These are phyloP conservation scores for Sugiyamaella mastotermitis DNA, from an alignment of 805 yeast genomes.

Conservation along the genomic window DNA sequence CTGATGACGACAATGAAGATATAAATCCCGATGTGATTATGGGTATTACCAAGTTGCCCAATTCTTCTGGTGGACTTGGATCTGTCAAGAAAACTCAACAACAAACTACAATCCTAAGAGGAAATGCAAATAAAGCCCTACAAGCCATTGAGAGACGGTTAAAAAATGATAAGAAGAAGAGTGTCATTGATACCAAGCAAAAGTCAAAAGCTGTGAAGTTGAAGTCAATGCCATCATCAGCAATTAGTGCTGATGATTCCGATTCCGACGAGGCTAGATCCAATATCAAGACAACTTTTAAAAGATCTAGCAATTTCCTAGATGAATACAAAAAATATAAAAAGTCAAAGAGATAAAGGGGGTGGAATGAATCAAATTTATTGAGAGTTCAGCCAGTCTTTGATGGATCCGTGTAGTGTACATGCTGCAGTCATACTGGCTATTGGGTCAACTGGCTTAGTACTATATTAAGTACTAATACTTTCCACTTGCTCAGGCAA, in stretches of 20 bases:
- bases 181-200: not conserved
- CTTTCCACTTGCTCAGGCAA: no score
- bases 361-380: no score
- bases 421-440: no score
- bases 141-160: not conserved
- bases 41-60: constrained; percentile 3
- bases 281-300: constrained; percentile 4
- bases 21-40: not conserved
- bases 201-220: no score
- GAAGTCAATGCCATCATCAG: no score
- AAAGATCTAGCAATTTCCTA: constrained; percentile 9
- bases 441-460: no score
- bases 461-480: no score
- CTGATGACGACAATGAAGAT: constrained; percentile 5
- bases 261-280: constrained; percentile 11
- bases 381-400: no score
- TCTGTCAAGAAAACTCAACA: constrained; percentile 2
- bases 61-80: constrained; percentile 14
- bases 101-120: not conserved
- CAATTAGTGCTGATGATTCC: not conserved
- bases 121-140: not conserved
- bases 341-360: no score
- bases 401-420: no score
- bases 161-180: no score
- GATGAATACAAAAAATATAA: constrained; percentile 14